phyloP scores from a whole-genome alignment of 805 yeast species.

The Saturnispora saitoi region DNA sequence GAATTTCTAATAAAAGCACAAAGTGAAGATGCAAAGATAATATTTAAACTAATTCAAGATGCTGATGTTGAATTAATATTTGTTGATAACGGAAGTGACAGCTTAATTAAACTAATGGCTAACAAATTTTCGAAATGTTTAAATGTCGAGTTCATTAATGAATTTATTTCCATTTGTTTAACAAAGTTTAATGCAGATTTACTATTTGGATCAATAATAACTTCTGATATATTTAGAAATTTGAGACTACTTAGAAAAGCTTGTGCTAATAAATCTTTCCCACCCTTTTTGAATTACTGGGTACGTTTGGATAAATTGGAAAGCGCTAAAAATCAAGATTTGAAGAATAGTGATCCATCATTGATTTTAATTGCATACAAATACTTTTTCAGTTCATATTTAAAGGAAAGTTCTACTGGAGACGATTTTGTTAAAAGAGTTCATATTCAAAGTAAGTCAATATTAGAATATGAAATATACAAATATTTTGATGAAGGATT shows the following conservation, averaged over 20 bases:
- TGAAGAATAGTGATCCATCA: constrained; percentile 1
- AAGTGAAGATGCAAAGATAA: constrained; percentile 1
- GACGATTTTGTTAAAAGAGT: constrained; percentile 6
- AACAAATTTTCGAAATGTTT: constrained; percentile 2
- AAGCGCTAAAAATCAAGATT: background rate
- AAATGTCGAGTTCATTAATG: constrained; percentile 1
- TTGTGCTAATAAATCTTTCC: background rate
- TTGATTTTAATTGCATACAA: background rate
- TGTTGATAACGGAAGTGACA: background rate
- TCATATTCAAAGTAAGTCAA: background rate
- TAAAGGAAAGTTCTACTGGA: constrained; percentile 2
- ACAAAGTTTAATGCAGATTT: constrained; percentile 6
- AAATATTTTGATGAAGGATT: constrained; percentile 6
- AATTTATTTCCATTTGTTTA: constrained; percentile 7
- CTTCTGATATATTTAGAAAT: constrained; percentile 8
- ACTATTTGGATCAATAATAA: constrained; percentile 7
- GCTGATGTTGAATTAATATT: constrained; percentile 10
- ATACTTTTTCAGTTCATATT: constrained; percentile 7
- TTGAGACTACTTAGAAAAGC: background rate
- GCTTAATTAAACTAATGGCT: constrained; percentile 4
- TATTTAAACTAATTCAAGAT: constrained; percentile 11
- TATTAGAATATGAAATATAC: constrained; percentile 2
- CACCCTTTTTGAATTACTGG: constrained; percentile 7
- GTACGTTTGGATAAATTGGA: constrained; percentile 5
- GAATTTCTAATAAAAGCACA: background rate